Evolutionary conservation across 2,329 filamentous ascomycete genomes (phyloP).

Genomic region (Fusarium subtropicale): DNA sequence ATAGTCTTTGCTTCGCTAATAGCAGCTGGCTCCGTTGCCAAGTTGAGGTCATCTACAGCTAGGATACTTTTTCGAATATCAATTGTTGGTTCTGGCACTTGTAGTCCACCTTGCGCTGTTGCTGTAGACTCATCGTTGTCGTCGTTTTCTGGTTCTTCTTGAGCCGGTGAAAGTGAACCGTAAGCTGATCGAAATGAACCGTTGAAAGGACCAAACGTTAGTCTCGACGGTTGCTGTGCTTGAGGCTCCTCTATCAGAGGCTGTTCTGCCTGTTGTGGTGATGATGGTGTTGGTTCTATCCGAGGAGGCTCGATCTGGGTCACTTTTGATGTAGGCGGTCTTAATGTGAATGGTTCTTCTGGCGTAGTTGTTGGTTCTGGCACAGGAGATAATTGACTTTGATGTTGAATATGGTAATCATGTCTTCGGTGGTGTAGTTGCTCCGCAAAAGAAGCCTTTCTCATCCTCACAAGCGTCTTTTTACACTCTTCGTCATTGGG

Average conservation of each 20-base stretch:
- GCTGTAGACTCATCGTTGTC: not conserved
- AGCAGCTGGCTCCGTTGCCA: slow-evolving; percentile 28
- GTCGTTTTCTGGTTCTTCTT: slow-evolving; percentile 23
- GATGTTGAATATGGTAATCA: slow-evolving; percentile 12
- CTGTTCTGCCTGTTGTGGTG: slow-evolving; percentile 1
- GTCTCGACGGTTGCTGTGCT: slow-evolving; percentile 26
- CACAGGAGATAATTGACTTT: slow-evolving; percentile 19
- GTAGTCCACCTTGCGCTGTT: not conserved
- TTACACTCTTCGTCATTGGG: slow-evolving; percentile 43
- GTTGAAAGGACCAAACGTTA: slow-evolving; percentile 29
- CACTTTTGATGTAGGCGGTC: not conserved
- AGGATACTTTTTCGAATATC: slow-evolving; percentile 27
- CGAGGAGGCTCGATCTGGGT: not conserved
- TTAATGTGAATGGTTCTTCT: not conserved
- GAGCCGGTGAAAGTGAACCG: slow-evolving; percentile 30
- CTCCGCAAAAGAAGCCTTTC: slow-evolving; percentile 33
- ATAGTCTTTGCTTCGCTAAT: slow-evolving; percentile 40
- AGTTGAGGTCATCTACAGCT: slow-evolving; percentile 16
- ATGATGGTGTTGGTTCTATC: not conserved
- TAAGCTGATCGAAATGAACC: slow-evolving; percentile 25
- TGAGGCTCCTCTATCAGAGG: slow-evolving; percentile 4
- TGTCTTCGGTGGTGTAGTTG: slow-evolving; percentile 26
- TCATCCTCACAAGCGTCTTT: slow-evolving; percentile 28
- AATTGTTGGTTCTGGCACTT: not conserved
- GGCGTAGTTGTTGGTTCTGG: slow-evolving; percentile 8